A percentile compares a stretch with the other conserved stretches of the same genome.
Conservation (phyloP, 2,329 filamentous ascomycete genomes). For the Xylaria sp. region DNA sequence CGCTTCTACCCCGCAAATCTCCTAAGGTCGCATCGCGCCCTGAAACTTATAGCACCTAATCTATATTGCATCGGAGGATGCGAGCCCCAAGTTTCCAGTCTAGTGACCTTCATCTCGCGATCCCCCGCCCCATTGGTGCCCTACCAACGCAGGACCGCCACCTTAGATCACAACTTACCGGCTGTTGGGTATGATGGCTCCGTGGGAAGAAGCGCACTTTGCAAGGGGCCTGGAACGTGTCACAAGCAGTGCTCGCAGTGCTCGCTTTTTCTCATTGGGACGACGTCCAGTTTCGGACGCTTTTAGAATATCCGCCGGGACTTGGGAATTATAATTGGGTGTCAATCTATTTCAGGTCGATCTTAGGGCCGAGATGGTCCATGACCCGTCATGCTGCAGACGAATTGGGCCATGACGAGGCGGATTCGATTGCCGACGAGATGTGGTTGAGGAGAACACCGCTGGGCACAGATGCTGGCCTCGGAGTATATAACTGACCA, state of each 20-base stretch:
- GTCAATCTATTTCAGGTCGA: conserved; percentile 30
- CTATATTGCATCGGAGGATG: conserved; percentile 25
- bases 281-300: conserved; percentile 11
- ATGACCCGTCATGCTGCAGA: conserved; percentile 21
- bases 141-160: conserved; percentile 4
- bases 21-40: conserved; percentile 27
- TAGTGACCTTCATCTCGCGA: conserved; percentile 14
- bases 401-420: conserved; percentile 28
- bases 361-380: conserved; percentile 20
- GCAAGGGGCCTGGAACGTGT: not conserved
- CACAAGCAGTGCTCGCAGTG: conserved; percentile 6
- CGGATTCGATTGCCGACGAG: conserved; percentile 21
- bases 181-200: conserved; percentile 5
- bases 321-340: conserved; percentile 19
- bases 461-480: conserved; percentile 5
- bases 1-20: conserved; percentile 25
- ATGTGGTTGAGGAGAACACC: conserved; percentile 15
- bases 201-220: not conserved
- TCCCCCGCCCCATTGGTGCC: conserved; percentile 11
- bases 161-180: conserved; percentile 17
- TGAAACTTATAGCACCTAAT: conserved; percentile 25
- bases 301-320: conserved; percentile 23
- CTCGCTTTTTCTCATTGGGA: conserved; percentile 6
- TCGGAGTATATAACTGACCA: conserved; percentile 28
- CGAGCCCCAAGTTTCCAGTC: conserved; percentile 11